Percentiles rank a stretch among this genome's conserved stretches.
phyloP scores from a whole-genome alignment of 108 stramenopile genomes.

The Epipyxis sp. region DNA sequence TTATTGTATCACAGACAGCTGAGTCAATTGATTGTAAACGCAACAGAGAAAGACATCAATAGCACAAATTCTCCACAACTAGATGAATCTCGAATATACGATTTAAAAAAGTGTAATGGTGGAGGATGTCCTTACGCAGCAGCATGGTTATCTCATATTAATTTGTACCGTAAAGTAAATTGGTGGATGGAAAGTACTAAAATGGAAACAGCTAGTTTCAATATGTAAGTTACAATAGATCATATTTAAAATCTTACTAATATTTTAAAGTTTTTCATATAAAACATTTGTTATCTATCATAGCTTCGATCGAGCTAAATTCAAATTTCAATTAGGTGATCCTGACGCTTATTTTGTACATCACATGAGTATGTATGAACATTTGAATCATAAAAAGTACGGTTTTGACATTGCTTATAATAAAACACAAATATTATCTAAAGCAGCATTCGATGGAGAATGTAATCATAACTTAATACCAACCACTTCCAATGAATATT shows the following conservation, averaged over 20 bases:
- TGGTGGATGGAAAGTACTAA: slow-evolving; percentile 1
- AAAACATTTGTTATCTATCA: too few species aligned
- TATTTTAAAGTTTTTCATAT: too few species aligned
- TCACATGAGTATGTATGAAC: slow-evolving; percentile 32
- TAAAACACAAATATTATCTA: not conserved
- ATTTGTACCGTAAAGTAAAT: not conserved
- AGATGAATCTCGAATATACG: not conserved
- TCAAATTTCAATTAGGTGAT: slow-evolving; percentile 25
- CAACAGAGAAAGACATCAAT: not conserved
- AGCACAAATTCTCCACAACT: not conserved
- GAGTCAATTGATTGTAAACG: too few species aligned
- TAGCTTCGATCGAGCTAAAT: slow-evolving; percentile 3
- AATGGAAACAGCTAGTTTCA: slow-evolving; percentile 18
- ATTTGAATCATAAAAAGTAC: slow-evolving; percentile 6
- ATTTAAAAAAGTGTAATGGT: not conserved
- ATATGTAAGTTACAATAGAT: not conserved
- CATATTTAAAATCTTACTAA: not conserved
- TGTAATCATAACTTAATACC: too few species aligned
- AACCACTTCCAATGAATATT: slow-evolving; percentile 5
- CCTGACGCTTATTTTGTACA: slow-evolving; percentile 21
- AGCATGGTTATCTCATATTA: slow-evolving; percentile 15
- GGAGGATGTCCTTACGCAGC: slow-evolving; percentile 25
- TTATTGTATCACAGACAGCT: too few species aligned
- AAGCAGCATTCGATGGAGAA: not conserved
- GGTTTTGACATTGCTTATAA: slow-evolving; percentile 24